Base-by-base conservation (phyloP, 1,284 basidiomycete species). In the Tranzscheliella williamsii region DNA sequence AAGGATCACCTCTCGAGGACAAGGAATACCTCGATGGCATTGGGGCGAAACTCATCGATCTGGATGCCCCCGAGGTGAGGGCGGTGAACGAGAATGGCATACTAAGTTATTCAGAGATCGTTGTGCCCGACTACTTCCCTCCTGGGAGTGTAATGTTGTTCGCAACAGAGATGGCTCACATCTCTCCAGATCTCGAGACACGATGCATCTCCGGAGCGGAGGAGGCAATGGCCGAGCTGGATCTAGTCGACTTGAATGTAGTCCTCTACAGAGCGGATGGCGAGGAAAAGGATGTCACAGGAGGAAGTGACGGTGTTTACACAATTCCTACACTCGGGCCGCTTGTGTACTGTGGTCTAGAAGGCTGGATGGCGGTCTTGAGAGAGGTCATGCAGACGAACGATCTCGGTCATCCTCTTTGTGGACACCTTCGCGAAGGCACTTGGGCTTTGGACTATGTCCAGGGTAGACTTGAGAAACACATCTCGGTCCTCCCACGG, bases 381-480 rank as follows among this genome's bases (percentile, higher is more conserved):
- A 51, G 68, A 16, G 30, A 44, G 5, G 48, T 73, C 35, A 66
- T 73, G 40, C 13, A 53, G 24, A 30, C 44, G 24, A 73, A 73
- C 38, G 72, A 73, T 42, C 62, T 73, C 8, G 72, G 72, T 24
- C 72, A 73, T 29, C 58, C 72, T 8, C 38, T 73, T 12, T 73
- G 72, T 38, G 70, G 35, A 15, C 70, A 73, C 35, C 52, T 73
- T 15, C 64, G 72, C 26, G 50, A 68, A 12, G 72, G 70, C 17
- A 50, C 67, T 15, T 73, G 72, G 72, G 62, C 72, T 22, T 38
- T 72, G 15, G 72, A 73, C 63, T 72, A 72, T 26, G 53, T 70
- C 12, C 63, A 70, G 32, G 32, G 51, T 9, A 84, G 94, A 24
- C 79, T 98, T 26, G 80, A 82, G 42, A 84, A 84, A 89, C 64